Base-by-base conservation (phyloP, 1,284 basidiomycete species). In the Albatrellus sp. region DNA sequence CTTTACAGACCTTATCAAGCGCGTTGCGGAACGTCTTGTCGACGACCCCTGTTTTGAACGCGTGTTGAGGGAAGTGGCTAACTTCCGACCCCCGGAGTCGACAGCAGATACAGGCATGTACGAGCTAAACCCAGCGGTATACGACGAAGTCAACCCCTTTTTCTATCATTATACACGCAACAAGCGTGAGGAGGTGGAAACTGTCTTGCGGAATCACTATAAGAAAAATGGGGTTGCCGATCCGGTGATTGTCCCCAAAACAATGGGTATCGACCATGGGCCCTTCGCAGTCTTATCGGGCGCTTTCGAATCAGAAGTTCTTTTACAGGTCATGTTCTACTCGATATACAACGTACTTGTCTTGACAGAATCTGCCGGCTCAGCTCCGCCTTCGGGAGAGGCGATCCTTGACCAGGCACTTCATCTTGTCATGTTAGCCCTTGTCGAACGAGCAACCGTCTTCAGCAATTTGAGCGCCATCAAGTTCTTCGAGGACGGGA, bases 161-260 rank as follows among this genome's bases (percentile, higher is more conserved):
- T 98, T 94, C 69, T 90, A 85, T 59, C 92, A 98, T 58, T 98
- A 96, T 63, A 86, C 90, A 10, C 76, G 93, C 29, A 98, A 98
- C 62, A 87, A 92, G 58, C 77, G 92, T 37, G 90, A 97, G 56
- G 89, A 93, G 57, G 93, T 91, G n/a, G 90, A 94, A 54, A 75
- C 73, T 30, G 74, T 88, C 5, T 67, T 98, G 37, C 70, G 78
- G 42, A 74, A 72, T 43, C 71, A 88, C 40, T 57, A 77, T 68
- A 81, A 80, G 67, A 77, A 74, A 58, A 72, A 67, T 0, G 75
- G 76, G 7, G 63, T 72, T 19, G 55, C 64, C 11, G 79, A 87
- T 43, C 80, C 86, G 0, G 77, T 93, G 14, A 68, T 92, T 46
- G 68, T 85, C 2, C 91, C 91, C 0, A 75, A 72, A 46, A 70